Evolutionary conservation across 306 rosid genomes (phyloP).

Genomic region (Prunus mira): DNA sequence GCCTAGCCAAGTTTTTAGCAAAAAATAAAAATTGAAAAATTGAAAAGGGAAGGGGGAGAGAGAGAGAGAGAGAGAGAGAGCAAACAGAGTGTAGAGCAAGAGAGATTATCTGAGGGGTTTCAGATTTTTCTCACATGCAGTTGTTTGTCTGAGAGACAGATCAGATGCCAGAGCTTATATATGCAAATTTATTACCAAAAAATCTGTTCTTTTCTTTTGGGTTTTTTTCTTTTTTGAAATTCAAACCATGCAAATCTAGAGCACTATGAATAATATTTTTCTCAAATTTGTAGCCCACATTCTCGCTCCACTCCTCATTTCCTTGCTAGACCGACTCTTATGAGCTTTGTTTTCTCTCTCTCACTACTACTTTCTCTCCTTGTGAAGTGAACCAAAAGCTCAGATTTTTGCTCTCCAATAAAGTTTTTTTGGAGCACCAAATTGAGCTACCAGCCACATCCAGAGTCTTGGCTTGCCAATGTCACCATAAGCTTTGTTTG

Average conservation of each 20-base stretch:
- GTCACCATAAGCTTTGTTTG: slow-evolving; percentile 36
- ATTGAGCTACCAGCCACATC: slow-evolving; percentile 27
- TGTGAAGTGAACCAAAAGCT: background rate
- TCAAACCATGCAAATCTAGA: slow-evolving; percentile 59
- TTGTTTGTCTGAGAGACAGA: slow-evolving; percentile 52
- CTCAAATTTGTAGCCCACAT: slow-evolving; percentile 48
- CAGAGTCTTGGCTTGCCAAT: slow-evolving; percentile 8
- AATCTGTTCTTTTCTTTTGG: background rate
- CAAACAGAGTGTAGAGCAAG: background rate
- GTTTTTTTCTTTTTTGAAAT: slow-evolving; percentile 22
- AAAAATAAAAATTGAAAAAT: background rate
- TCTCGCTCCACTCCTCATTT: slow-evolving; percentile 61
- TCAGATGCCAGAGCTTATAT: slow-evolving; percentile 6
- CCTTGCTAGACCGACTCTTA: slow-evolving; percentile 51
- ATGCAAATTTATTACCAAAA: slow-evolving; percentile 9
- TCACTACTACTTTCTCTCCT: slow-evolving; percentile 21
- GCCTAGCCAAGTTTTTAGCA: slow-evolving; percentile 34
- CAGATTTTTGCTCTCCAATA: slow-evolving; percentile 34
- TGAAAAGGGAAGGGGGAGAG: background rate
- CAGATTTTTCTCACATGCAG: slow-evolving; percentile 48
- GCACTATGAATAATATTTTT: slow-evolving; percentile 27
- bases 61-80: background rate
- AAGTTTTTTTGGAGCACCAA: slow-evolving; percentile 22
- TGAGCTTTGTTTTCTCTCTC: slow-evolving; percentile 20
- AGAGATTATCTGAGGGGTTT: slow-evolving; percentile 30